These are phyloP conservation scores for Halocafeteria seosinensis DNA, from an alignment of 108 stramenopile genomes.

Conservation along the genomic window DNA sequence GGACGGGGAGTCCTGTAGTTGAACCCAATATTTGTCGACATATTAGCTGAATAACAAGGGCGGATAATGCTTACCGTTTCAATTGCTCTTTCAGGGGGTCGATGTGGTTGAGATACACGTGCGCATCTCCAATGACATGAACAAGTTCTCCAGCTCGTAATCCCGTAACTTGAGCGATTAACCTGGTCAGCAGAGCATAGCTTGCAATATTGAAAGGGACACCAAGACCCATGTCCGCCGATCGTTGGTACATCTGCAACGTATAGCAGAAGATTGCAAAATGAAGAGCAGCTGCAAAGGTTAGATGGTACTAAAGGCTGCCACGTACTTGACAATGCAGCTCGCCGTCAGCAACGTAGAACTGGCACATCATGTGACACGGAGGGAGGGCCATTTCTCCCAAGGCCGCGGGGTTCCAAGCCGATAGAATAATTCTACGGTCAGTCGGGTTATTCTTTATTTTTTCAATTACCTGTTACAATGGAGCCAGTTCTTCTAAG, in stretches of 20 bases:
- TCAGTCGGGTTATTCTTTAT: slow-evolving; percentile 86
- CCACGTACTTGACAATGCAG: too few relatives aligned
- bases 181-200: slow-evolving; percentile 76
- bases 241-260: slow-evolving; percentile 99
- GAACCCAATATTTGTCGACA: too few relatives aligned
- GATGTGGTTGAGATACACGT: slow-evolving; percentile 97
- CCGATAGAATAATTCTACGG: slow-evolving; percentile 78
- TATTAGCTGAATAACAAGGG: too few relatives aligned
- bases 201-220: slow-evolving; percentile 99
- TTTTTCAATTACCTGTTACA: slow-evolving; percentile 77
- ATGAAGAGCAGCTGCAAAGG: too few relatives aligned
- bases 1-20: slow-evolving; percentile 69
- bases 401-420: slow-evolving; percentile 78
- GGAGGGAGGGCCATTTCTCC: slow-evolving; percentile 89
- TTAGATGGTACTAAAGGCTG: too few relatives aligned
- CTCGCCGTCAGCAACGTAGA: slow-evolving; percentile 84
- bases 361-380: slow-evolving; percentile 98
- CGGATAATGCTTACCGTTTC: too few relatives aligned
- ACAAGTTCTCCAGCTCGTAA: slow-evolving; percentile 90
- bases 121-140: slow-evolving; percentile 91
- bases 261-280: too few relatives aligned
- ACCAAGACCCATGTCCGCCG: slow-evolving; percentile 96
- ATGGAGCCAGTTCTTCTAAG: too few relatives aligned
- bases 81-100: slow-evolving; percentile 87
- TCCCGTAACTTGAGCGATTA: slow-evolving; percentile 77